phyloP scores from a whole-genome alignment of 805 yeast species.

The Ogataea henricii region DNA sequence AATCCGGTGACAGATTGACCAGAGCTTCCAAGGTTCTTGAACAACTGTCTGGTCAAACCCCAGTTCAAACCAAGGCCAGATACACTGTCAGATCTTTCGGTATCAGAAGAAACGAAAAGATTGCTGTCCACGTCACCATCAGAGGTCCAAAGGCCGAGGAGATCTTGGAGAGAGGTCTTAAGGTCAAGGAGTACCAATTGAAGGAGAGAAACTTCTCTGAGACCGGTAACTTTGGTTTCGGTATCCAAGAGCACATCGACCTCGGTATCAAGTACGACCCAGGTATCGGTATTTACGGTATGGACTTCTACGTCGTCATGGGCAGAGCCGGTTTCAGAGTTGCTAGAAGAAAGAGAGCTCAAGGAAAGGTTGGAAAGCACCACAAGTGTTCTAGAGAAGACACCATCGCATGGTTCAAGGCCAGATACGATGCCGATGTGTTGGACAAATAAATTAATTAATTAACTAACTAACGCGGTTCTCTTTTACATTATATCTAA shows the following conservation, averaged over 20 bases:
- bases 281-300: conserved; percentile 99
- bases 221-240: conserved; percentile 99
- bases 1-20: conserved; percentile 99
- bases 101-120: conserved; percentile 99
- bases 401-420: conserved; percentile 98
- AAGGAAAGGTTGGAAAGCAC: conserved; percentile 83
- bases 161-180: conserved; percentile 99
- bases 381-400: conserved; percentile 94
- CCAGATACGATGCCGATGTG: conserved; percentile 99
- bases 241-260: conserved; percentile 99
- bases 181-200: conserved; percentile 99
- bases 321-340: conserved; percentile 99
- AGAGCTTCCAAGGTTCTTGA: conserved; percentile 99
- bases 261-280: conserved; percentile 99
- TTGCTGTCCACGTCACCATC: conserved; percentile 98
- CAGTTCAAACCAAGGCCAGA: conserved; percentile 99
- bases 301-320: conserved; percentile 99
- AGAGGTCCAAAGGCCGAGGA: conserved; percentile 99
- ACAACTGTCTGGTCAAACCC: conserved; percentile 99
- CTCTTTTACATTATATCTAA: conserved; percentile 3
- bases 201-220: conserved; percentile 92
- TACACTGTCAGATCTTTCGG: conserved; percentile 99
- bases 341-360: conserved; percentile 97
- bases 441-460: conserved; percentile 11
- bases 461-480: conserved; percentile 7